phyloP scores from a whole-genome alignment of 1,284 basidiomycete species.

The Trametes hirsuta region DNA sequence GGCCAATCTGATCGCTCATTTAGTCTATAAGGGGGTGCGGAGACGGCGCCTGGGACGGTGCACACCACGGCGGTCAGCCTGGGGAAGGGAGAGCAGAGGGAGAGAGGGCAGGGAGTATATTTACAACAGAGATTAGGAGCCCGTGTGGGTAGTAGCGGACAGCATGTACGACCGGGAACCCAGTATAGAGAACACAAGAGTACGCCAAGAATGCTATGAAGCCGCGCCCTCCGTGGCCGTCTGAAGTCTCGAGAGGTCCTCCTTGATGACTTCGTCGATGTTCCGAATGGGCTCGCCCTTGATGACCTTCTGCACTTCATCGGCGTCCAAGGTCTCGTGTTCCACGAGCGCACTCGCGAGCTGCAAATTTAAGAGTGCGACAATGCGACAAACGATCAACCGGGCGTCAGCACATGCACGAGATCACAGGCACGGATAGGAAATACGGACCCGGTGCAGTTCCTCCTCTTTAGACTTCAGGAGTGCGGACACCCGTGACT shows the following conservation, averaged over 20 bases:
- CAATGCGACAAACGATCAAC: constrained; percentile 7
- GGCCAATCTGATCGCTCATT: neutral
- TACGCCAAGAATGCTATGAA: constrained; percentile 22
- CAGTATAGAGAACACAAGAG: neutral
- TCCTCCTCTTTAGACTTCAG: constrained; percentile 78
- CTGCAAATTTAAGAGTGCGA: constrained; percentile 41
- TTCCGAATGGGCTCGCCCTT: constrained; percentile 77
- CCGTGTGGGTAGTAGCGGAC: constrained; percentile 15
- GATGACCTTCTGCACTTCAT: constrained; percentile 87
- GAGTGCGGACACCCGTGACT: constrained; percentile 69
- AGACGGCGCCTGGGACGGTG: neutral
- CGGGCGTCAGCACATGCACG: constrained; percentile 11
- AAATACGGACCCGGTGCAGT: constrained; percentile 70
- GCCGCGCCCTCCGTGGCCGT: constrained; percentile 25
- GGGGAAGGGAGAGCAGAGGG: neutral
- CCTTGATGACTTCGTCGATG: constrained; percentile 64
- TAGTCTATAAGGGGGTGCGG: neutral
- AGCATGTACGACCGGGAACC: constrained; percentile 16
- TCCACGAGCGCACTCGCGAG: constrained; percentile 89
- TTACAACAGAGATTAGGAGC: constrained; percentile 22
- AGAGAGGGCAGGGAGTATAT: constrained; percentile 14
- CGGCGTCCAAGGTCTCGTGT: constrained; percentile 88
- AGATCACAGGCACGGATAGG: constrained; percentile 6
- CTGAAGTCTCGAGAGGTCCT: constrained; percentile 48
- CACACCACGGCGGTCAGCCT: neutral